These are phyloP conservation scores for Phytophthora hibernalis DNA, from an alignment of 352 stramenopile species.

Conservation along the genomic window DNA sequence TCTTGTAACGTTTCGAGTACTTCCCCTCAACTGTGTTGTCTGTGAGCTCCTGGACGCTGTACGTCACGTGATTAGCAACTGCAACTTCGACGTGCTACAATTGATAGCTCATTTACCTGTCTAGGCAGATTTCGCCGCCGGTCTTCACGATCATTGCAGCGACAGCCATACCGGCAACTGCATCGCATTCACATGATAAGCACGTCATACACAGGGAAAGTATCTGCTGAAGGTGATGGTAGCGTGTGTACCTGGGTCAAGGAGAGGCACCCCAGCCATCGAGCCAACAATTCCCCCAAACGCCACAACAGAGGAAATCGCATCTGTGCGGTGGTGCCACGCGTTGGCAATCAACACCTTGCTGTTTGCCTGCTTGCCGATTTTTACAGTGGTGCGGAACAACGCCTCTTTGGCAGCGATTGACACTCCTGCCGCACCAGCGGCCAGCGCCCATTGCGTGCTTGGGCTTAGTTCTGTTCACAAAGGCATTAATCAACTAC, in stretches of 20 bases:
- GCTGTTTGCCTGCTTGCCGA: constrained; percentile 93
- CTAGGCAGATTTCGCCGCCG: constrained; percentile 81
- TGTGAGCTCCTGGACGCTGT: constrained; percentile 82
- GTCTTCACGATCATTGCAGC: constrained; percentile 92
- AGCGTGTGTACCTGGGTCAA: constrained; percentile 68
- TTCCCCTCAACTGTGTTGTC: constrained; percentile 87
- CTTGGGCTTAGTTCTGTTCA: constrained; percentile 54
- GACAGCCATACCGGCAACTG: constrained; percentile 84
- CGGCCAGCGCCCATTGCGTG: constrained; percentile 74
- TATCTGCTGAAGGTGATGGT: not conserved
- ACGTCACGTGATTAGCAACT: not conserved
- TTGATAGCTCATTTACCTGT: constrained; percentile 50
- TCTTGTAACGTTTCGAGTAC: constrained; percentile 77
- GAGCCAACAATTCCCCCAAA: constrained; percentile 79
- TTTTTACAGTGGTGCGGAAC: constrained; percentile 92
- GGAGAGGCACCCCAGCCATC: constrained; percentile 69
- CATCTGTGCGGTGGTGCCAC: constrained; percentile 94
- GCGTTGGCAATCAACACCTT: constrained; percentile 98
- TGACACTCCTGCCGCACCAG: constrained; percentile 86
- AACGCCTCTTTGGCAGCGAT: constrained; percentile 96
- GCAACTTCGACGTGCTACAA: not conserved
- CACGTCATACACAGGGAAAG: not conserved
- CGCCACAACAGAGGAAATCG: constrained; percentile 91
- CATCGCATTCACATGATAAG: not conserved
- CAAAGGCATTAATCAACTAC: not conserved